phyloP scores from a whole-genome alignment of 805 yeast species.

The Kazachstania psychrophila region DNA sequence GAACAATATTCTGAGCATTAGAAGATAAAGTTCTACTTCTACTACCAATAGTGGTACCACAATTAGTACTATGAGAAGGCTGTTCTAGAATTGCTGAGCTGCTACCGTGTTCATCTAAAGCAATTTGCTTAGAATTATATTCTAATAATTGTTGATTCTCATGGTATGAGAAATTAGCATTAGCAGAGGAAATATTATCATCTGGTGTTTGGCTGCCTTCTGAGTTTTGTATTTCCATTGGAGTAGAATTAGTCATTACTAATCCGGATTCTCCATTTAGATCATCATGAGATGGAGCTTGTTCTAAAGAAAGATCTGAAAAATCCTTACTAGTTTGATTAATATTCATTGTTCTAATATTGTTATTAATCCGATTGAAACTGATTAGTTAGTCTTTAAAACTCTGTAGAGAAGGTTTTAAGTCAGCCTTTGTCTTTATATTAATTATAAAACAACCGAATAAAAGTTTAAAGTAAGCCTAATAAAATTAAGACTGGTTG shows the following conservation, averaged over 20 bases:
- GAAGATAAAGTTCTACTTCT: constrained; percentile 17
- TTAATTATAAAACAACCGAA: too few species aligned
- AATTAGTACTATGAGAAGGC: constrained; percentile 8
- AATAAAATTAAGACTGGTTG: too few species aligned
- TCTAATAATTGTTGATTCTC: constrained; percentile 27
- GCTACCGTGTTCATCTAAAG: constrained; percentile 21
- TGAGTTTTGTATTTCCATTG: not conserved
- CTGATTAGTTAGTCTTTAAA: too few species aligned
- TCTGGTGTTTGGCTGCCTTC: not conserved
- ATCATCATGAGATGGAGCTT: constrained; percentile 23
- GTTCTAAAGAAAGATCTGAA: constrained; percentile 21
- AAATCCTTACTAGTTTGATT: constrained; percentile 5
- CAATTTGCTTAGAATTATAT: constrained; percentile 23
- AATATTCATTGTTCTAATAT: constrained; percentile 6
- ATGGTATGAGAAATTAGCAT: constrained; percentile 27
- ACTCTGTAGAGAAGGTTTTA: too few species aligned
- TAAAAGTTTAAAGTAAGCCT: too few species aligned
- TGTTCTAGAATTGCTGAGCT: constrained; percentile 12
- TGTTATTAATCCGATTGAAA: too few species aligned
- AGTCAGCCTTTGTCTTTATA: too few species aligned
- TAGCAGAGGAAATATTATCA: constrained; percentile 7
- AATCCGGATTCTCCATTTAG: constrained; percentile 12
- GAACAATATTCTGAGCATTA: constrained; percentile 21
- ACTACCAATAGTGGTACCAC: not conserved
- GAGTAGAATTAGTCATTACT: constrained; percentile 2